phyloP scores from a whole-genome alignment of 2,329 filamentous ascomycete genomes.

The Fusarium euwallaceae region DNA sequence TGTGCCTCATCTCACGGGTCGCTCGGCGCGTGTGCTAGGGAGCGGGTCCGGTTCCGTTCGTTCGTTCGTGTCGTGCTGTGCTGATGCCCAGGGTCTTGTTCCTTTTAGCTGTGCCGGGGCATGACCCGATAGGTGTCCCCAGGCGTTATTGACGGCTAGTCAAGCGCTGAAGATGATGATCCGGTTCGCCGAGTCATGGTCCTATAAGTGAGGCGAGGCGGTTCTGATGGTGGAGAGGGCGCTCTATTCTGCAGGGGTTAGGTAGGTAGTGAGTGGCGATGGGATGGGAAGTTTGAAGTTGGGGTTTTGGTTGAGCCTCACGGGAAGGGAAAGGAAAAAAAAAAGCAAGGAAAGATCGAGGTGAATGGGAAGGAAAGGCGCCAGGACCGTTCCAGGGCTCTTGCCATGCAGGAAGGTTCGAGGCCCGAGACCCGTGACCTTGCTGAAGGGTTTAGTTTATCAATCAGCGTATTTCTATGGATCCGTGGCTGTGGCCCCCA shows the following conservation, averaged over 20 bases:
- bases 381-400: slow-evolving; percentile 23
- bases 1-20: slow-evolving; percentile 9
- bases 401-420: not conserved
- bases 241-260: slow-evolving; percentile 8
- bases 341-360: slow-evolving; percentile 2
- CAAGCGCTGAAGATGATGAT: slow-evolving; percentile 14
- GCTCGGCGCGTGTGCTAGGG: not conserved
- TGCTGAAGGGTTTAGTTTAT: not conserved
- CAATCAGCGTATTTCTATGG: not conserved
- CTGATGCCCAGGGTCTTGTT: not conserved
- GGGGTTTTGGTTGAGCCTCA: slow-evolving; percentile 16
- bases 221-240: slow-evolving; percentile 15
- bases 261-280: not conserved
- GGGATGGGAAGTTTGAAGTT: not conserved
- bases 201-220: slow-evolving; percentile 38
- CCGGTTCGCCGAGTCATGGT: slow-evolving; percentile 38
- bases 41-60: slow-evolving; percentile 4
- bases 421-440: slow-evolving; percentile 7
- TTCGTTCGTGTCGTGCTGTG: not conserved
- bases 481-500: not conserved
- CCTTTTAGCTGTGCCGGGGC: slow-evolving; percentile 3
- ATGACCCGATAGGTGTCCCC: slow-evolving; percentile 19
- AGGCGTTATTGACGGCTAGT: slow-evolving; percentile 12
- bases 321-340: not conserved
- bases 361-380: slow-evolving; percentile 5